Conservation (phyloP, 768 basidiomycete species). For the Lactifluus hygrophoroides region DNA sequence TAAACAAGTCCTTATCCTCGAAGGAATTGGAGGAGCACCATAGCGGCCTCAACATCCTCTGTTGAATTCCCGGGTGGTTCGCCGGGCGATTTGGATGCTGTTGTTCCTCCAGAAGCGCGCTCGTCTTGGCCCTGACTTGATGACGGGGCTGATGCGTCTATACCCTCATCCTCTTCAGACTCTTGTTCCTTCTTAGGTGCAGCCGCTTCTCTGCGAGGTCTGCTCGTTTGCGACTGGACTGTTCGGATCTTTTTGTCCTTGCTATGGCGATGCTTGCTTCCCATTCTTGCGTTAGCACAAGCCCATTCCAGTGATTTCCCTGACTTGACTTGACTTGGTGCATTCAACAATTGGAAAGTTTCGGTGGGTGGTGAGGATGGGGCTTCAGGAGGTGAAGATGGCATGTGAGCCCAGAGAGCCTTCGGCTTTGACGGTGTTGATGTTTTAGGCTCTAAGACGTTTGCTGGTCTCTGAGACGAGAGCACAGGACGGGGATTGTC, state of each 20-base stretch:
- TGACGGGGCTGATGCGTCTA: neutral
- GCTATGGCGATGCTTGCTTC: conserved; percentile 12
- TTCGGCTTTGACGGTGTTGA: conserved; percentile 3
- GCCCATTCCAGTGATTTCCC: conserved; percentile 66
- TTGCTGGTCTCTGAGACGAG: conserved; percentile 16
- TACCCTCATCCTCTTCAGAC: neutral
- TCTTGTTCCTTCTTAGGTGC: neutral
- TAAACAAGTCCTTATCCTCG: conserved; percentile 14
- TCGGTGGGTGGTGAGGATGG: conserved; percentile 43
- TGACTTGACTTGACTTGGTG: conserved; percentile 36
- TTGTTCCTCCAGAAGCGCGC: neutral
- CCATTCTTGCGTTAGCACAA: conserved; percentile 43
- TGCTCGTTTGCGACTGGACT: neutral
- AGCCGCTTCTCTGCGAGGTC: neutral
- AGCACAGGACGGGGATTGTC: neutral
- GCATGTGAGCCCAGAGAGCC: conserved; percentile 36
- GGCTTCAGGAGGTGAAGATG: conserved; percentile 51
- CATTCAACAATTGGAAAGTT: conserved; percentile 36
- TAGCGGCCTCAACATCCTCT: conserved; percentile 32
- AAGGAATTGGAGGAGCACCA: conserved; percentile 31
- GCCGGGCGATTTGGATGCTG: neutral
- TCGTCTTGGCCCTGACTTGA: neutral
- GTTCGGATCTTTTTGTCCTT: conserved; percentile 22
- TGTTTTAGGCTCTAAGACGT: conserved; percentile 1
- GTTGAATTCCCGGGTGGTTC: conserved; percentile 6